These are phyloP conservation scores for Trametes villosa DNA, from an alignment of 768 basidiomycete species.

Conservation along the genomic window DNA sequence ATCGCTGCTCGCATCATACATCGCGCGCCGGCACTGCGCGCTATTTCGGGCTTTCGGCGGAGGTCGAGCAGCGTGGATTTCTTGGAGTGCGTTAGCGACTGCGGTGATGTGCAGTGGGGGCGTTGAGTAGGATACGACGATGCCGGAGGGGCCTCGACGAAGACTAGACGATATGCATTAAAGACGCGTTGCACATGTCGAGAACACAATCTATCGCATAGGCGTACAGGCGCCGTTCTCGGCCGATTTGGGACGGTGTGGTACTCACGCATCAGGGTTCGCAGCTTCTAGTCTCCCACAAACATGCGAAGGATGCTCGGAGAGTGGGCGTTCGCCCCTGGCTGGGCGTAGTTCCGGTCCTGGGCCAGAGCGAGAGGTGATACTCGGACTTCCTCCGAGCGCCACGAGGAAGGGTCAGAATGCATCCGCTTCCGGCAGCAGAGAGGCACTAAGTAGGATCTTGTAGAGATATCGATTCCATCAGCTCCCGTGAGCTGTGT, in stretches of 20 bases:
- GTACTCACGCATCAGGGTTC: constrained; percentile 5
- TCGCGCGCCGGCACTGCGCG: too few species aligned
- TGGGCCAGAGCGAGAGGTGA: not conserved
- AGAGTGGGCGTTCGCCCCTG: constrained; percentile 4
- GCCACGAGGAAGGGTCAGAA: too few species aligned
- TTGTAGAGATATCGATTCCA: too few species aligned
- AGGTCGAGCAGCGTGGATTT: not conserved
- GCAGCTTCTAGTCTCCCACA: constrained; percentile 10
- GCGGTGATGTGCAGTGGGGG: too few species aligned
- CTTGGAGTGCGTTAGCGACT: too few species aligned
- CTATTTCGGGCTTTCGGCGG: not conserved
- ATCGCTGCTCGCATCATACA: constrained; percentile 4
- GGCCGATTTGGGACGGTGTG: not conserved
- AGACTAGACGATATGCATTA: not conserved
- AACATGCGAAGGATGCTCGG: not conserved
- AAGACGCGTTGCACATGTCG: not conserved
- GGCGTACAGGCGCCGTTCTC: constrained; percentile 1
- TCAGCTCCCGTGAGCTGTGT: too few species aligned
- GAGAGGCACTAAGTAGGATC: too few species aligned
- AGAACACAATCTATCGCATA: constrained; percentile 1
- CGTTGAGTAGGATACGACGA: too few species aligned
- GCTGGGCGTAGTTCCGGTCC: constrained; percentile 2
- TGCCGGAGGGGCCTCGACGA: not conserved
- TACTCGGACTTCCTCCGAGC: too few species aligned
- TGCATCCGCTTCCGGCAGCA: too few species aligned